Percentiles rank a stretch among this genome's conserved stretches.
Evolutionary conservation across 768 basidiomycete genomes (phyloP).

Genomic region (Tricholoma hemisulphureum): DNA sequence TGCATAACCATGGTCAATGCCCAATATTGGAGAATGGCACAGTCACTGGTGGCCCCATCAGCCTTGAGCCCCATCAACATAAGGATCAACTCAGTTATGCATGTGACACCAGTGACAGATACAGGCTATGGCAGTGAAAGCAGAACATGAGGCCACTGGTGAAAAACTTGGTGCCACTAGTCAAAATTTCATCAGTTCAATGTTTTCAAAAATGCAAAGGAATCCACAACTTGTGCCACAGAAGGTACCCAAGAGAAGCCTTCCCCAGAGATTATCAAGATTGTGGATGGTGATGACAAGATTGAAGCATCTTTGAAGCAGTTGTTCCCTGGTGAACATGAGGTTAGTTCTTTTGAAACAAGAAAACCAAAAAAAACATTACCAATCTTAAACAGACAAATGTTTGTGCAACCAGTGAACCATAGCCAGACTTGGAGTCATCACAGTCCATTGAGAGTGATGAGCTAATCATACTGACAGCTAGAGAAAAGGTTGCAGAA

Average conservation of each 20-base stretch:
- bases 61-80: no score
- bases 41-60: no score
- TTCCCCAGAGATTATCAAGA: background rate
- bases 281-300: background rate
- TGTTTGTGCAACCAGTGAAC: background rate
- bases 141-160: background rate
- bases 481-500: background rate
- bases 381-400: background rate
- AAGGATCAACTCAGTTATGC: no score
- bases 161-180: constrained; percentile 5
- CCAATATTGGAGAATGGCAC: no score
- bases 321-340: background rate
- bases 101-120: no score
- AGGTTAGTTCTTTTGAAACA: background rate
- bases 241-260: background rate
- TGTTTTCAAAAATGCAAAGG: constrained; percentile 10
- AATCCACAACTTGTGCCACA: background rate
- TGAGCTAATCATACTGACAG: background rate
- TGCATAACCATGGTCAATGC: no score
- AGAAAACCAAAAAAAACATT: background rate
- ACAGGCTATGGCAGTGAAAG: background rate
- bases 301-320: background rate
- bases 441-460: background rate
- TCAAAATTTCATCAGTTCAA: constrained; percentile 3
- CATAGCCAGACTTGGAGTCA: no score